Evolutionary conservation across 768 basidiomycete species (phyloP).

Genomic region (Collybia mongolica): DNA sequence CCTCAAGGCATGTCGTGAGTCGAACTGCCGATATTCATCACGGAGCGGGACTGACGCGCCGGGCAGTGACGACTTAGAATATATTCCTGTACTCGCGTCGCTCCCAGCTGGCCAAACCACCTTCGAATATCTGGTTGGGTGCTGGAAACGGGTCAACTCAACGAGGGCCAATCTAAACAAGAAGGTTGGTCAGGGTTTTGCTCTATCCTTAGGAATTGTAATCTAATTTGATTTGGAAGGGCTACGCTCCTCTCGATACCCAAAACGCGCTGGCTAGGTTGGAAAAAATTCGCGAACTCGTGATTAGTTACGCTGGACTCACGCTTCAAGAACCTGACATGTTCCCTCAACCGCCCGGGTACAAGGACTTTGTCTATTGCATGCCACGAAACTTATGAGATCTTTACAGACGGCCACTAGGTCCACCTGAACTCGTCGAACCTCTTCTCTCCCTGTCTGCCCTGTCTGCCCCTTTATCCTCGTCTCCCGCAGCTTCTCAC

Average conservation of each 20-base stretch:
- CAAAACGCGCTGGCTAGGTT: conserved; percentile 61
- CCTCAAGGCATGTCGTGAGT: conserved; percentile 70
- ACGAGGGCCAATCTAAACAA: conserved; percentile 54
- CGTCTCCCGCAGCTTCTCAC: conserved; percentile 41
- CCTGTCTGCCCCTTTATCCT: conserved; percentile 62
- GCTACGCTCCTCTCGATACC: conserved; percentile 59
- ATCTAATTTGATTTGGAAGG: conserved; percentile 28
- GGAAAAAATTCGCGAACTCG: conserved; percentile 75
- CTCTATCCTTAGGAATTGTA: neutral
- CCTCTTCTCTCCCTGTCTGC: conserved; percentile 77
- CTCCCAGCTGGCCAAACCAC: conserved; percentile 76
- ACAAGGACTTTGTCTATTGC: conserved; percentile 15
- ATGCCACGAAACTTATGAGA: neutral
- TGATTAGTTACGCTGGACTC: conserved; percentile 88
- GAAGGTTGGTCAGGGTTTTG: conserved; percentile 42
- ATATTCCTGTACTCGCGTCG: conserved; percentile 69
- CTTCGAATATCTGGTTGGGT: conserved; percentile 87
- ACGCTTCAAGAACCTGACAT: conserved; percentile 90
- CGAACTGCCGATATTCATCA: neutral
- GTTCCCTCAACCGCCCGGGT: conserved; percentile 89
- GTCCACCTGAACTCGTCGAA: conserved; percentile 77
- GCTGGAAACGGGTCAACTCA: conserved; percentile 85
- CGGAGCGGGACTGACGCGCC: conserved; percentile 4
- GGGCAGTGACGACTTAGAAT: conserved; percentile 71
- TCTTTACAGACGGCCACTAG: conserved; percentile 58